These are phyloP conservation scores for Podaxis pistillaris DNA, from an alignment of 768 basidiomycete genomes.

Conservation along the genomic window DNA sequence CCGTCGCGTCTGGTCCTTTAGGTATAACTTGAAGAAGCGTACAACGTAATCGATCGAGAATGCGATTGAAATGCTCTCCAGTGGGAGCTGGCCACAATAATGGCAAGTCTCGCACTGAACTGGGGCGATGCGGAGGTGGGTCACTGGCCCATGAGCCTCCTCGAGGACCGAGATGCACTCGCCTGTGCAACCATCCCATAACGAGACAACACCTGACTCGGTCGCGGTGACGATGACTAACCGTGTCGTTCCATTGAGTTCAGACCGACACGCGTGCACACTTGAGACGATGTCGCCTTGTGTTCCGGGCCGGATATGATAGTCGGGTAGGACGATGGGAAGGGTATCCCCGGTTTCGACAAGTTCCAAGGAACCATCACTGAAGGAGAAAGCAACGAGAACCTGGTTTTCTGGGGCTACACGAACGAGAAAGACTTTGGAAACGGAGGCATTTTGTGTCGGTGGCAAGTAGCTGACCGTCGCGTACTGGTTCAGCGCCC, in stretches of 20 bases:
- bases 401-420: conserved; percentile 44
- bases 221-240: conserved; percentile 63
- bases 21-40: conserved; percentile 61
- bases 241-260: conserved; percentile 47
- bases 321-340: conserved; percentile 40
- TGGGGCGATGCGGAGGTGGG: conserved; percentile 57
- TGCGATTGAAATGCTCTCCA: conserved; percentile 63
- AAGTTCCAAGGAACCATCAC: conserved; percentile 68
- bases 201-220: conserved; percentile 62
- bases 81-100: conserved; percentile 66
- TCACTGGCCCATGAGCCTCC: conserved; percentile 56
- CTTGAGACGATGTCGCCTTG: conserved; percentile 50
- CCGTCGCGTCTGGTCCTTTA: conserved; percentile 54
- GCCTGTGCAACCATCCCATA: conserved; percentile 72
- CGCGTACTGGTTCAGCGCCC: conserved; percentile 38
- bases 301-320: conserved; percentile 58
- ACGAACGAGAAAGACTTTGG: conserved; percentile 49
- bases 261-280: conserved; percentile 51
- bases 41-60: conserved; percentile 67
- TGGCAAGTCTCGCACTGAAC: conserved; percentile 57
- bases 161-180: conserved; percentile 65
- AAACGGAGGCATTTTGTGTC: conserved; percentile 39
- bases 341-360: conserved; percentile 48
- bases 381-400: conserved; percentile 57
- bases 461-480: conserved; percentile 39